Percentiles rank a stretch among this genome's conserved stretches.
These are phyloP conservation scores for Xylaria sp. DNA, from an alignment of 2,329 filamentous ascomycete species.

Conservation along the genomic window DNA sequence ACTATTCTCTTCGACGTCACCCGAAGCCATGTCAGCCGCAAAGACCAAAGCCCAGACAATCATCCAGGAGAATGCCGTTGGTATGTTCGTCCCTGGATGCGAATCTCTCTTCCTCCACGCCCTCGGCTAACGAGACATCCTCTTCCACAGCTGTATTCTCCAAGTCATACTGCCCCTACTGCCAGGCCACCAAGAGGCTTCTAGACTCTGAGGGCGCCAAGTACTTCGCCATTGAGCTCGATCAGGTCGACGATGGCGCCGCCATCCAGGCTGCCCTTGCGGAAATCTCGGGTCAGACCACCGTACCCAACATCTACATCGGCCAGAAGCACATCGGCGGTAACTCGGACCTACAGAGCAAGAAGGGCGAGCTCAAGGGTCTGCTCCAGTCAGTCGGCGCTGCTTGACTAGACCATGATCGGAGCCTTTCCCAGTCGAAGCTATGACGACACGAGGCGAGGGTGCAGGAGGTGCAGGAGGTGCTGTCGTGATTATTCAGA, in stretches of 20 bases:
- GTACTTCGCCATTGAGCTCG: constrained; percentile 81
- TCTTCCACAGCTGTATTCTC: constrained; percentile 81
- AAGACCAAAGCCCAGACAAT: constrained; percentile 84
- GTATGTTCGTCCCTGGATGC: constrained; percentile 57
- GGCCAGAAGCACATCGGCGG: constrained; percentile 90
- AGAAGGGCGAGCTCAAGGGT: constrained; percentile 71
- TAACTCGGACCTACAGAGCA: constrained; percentile 85
- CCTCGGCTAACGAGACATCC: constrained; percentile 29
- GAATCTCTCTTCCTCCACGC: background rate
- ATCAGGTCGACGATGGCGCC: constrained; percentile 82
- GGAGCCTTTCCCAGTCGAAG: constrained; percentile 19
- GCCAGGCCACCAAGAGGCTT: constrained; percentile 79
- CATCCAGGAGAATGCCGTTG: constrained; percentile 89
- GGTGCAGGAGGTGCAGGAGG: background rate
- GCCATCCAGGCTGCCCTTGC: constrained; percentile 85
- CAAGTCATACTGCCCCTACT: constrained; percentile 97
- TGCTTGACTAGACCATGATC: constrained; percentile 56
- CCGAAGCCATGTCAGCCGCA: constrained; percentile 81
- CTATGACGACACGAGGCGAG: constrained; percentile 12
- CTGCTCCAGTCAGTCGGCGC: constrained; percentile 74
- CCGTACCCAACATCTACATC: constrained; percentile 97
- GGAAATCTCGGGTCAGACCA: constrained; percentile 83
- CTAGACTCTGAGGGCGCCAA: constrained; percentile 77
- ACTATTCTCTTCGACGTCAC: constrained; percentile 71
- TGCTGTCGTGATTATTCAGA: background rate